Evolutionary conservation across 1,139 yeast species (phyloP), one percentile per base, ranked within the genome.

Genomic region (Suhomyces taliae): DNA sequence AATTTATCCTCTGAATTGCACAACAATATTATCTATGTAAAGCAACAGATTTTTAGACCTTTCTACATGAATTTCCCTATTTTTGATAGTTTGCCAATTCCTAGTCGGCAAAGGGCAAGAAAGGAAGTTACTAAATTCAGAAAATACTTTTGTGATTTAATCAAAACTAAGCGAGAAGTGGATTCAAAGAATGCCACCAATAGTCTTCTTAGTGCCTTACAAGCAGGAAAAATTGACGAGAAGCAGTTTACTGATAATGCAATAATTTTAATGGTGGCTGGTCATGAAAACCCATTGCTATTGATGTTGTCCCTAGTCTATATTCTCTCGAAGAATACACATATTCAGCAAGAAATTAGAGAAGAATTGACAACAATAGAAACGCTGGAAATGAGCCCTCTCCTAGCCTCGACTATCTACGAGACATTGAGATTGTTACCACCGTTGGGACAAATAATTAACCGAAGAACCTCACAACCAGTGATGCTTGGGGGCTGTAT

Each of bases 281-380:
- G 87, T 0, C 87, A 82, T 60, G 87, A 82, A 53, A 82, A 82
- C 49, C 87, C 87, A 0, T 81, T 79, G 49, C 57, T 82, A 19
- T 61, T 81, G 12, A 58, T 82, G 53, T 71, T 78, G 1, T 78
- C 85, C 0, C 55, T 78, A 4, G 55, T 82, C 8, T 81, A 74
- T 51, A 58, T 79, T 8, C 55, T 82, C 34, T 79, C 79, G 1
- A 81, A 79, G 50, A 46, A 63, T 42, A 61, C 61, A 0, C 41
- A 54, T 0, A 58, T 74, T 46, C 85, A 81, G 55, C 41, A 50
- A 1, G 50, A 48, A 11, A 53, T 80, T 12, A 60, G 81, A 44
- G 45, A 54, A 1, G 76, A 75, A 49, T 36, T 43, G 12, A 6
- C 7, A 11, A 7, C 41, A 4, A n/a, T 43, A 24, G 43, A 46